Evolutionary conservation across 371 early-diverging fungal species (phyloP), one percentile per base, ranked within the genome.

Genomic region (Apophysomyces trapeziformis): DNA sequence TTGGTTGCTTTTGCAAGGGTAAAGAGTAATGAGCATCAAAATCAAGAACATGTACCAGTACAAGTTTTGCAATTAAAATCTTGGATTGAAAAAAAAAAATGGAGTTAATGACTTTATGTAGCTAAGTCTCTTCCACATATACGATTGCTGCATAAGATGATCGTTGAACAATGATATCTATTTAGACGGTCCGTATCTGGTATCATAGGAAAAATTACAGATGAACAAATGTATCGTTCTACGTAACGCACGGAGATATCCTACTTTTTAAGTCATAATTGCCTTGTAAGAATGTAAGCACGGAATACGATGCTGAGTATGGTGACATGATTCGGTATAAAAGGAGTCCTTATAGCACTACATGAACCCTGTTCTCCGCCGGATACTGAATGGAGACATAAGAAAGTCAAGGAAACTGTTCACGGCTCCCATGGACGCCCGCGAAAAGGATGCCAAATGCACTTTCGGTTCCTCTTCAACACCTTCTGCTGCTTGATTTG

Each of bases 1-100:
- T 21, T 21, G 54, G 16, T 26, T 50, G n/a, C 54, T 50, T 50
- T 50, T 50, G 21, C 21, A 50, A 50, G 54, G 54, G n/a, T 21
- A 50, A 50, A 50, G 21, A 21, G 54, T 21, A 2, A 50, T 50
- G 21, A 50, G 21, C 54, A 26, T 50, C 21, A 50, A 26, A 50
- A 50, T 16, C 54, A 50, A 50, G 54, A 21, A 50, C 54, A 50
- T 50, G 32, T 26, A 26, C 1, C 32, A 26, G 32, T 26, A 26
- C 32, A 26, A 26, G 32, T 26, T 26, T 26, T 26, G 32, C 32
- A 26, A 26, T 26, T 26, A 26, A 26, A 26, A 26, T 26, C 32
- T 26, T 26, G 32, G 32, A 21, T 21, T 21, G 21, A 26, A 26
- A 26, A 26, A 26, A 26, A 26, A 26, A 26, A 26, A 26, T 26